Evolutionary conservation across 768 basidiomycete genomes (phyloP).

Genomic region (Boletus vermiculosoides): DNA sequence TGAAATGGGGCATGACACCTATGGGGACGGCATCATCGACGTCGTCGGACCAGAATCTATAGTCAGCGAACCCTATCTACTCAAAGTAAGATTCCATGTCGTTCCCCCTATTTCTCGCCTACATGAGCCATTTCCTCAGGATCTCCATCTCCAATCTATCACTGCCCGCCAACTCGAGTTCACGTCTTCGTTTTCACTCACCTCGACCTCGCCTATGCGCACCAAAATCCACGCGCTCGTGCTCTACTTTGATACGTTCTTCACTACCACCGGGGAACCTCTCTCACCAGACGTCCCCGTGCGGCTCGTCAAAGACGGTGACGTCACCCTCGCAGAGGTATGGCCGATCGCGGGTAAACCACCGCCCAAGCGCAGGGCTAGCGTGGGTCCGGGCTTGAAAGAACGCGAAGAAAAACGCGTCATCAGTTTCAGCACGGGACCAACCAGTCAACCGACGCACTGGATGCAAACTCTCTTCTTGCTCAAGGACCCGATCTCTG

Average conservation of each 20-base stretch:
- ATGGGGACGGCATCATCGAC: conserved; percentile 83
- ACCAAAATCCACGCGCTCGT: conserved; percentile 77
- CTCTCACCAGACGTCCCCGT: conserved; percentile 53
- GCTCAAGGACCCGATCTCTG: conserved; percentile 72
- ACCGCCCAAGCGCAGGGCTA: conserved; percentile 57
- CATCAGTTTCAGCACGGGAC: conserved; percentile 89
- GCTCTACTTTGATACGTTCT: conserved; percentile 95
- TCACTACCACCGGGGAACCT: conserved; percentile 58
- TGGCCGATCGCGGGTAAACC: conserved; percentile 76
- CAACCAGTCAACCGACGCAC: conserved; percentile 83
- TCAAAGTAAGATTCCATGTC: conserved; percentile 56
- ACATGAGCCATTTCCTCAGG: conserved; percentile 42
- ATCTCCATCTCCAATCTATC: conserved; percentile 67
- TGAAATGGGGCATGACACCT: conserved; percentile 72
- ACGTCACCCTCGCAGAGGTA: conserved; percentile 64
- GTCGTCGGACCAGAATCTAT: conserved; percentile 65
- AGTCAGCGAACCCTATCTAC: conserved; percentile 55
- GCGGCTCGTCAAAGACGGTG: conserved; percentile 57
- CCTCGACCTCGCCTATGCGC: conserved; percentile 56
- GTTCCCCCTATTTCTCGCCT: neutral
- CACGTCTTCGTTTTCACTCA: conserved; percentile 68
- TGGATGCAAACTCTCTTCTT: conserved; percentile 97
- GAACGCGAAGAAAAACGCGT: conserved; percentile 40
- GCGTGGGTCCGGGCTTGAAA: conserved; percentile 44
- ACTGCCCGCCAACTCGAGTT: conserved; percentile 78